Evolutionary conservation across 2,329 filamentous ascomycete species (phyloP).

Genomic region (Diaporthe ampelina): DNA sequence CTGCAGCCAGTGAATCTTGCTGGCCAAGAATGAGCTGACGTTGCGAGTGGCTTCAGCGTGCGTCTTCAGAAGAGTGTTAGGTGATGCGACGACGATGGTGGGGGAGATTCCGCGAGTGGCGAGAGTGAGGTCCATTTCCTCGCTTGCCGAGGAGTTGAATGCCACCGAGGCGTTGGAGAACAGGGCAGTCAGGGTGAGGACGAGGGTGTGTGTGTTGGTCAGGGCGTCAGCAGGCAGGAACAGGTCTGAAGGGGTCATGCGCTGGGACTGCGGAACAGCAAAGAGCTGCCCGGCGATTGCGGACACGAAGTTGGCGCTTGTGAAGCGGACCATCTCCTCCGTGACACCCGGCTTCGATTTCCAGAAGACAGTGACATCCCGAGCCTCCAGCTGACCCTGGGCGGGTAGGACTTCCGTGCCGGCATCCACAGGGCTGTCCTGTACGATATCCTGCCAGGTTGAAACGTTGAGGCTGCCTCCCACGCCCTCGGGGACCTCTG

Average conservation of each 20-base stretch:
- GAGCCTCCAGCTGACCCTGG: constrained; percentile 66
- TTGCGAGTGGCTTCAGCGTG: constrained; percentile 73
- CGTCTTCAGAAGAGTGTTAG: constrained; percentile 77
- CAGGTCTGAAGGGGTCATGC: constrained; percentile 80
- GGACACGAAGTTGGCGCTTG: constrained; percentile 87
- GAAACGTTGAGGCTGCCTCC: constrained; percentile 82
- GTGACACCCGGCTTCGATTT: constrained; percentile 64
- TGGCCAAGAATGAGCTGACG: constrained; percentile 73
- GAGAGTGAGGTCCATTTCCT: constrained; percentile 77
- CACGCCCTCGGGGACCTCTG: constrained; percentile 83
- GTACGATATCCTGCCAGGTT: constrained; percentile 94
- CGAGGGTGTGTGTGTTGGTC: constrained; percentile 82
- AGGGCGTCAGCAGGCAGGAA: constrained; percentile 89
- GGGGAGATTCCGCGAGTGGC: constrained; percentile 83
- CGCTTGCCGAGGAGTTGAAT: constrained; percentile 88
- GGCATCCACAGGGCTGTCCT: constrained; percentile 73
- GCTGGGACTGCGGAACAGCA: constrained; percentile 80
- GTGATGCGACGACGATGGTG: constrained; percentile 84
- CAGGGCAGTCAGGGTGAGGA: constrained; percentile 84
- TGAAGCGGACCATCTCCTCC: constrained; percentile 85
- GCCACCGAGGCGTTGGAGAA: constrained; percentile 88
- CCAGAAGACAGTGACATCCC: constrained; percentile 78
- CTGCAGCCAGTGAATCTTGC: constrained; percentile 79
- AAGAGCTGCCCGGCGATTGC: constrained; percentile 84
- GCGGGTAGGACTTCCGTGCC: constrained; percentile 75